Evolutionary conservation across 768 basidiomycete species (phyloP).

Genomic region (Cystofilobasidium ferigula): DNA sequence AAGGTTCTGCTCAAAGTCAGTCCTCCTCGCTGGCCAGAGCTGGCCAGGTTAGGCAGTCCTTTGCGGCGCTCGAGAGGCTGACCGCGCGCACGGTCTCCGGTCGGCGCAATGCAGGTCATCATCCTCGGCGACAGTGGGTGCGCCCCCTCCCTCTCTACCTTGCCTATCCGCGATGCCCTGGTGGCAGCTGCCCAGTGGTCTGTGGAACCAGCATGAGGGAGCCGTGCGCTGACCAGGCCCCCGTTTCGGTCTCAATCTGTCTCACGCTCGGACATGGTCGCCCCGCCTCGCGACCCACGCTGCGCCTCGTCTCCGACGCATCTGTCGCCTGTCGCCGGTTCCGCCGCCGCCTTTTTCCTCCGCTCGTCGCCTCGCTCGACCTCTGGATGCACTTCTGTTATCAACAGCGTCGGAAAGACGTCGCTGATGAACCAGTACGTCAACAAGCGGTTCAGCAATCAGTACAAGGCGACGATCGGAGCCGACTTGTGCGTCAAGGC

Average conservation of each 20-base stretch:
- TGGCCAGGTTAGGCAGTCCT: neutral
- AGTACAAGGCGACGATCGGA: slow-evolving; percentile 85
- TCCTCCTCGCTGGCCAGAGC: neutral
- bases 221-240: neutral
- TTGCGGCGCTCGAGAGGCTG: too few species aligned
- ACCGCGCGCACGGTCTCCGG: slow-evolving; percentile 61
- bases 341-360: neutral
- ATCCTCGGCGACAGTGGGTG: slow-evolving; percentile 72
- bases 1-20: slow-evolving; percentile 45
- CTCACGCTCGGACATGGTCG: neutral
- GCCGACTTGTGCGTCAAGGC: slow-evolving; percentile 24
- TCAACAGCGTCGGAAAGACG: slow-evolving; percentile 83
- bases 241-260: neutral
- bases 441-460: slow-evolving; percentile 98
- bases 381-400: neutral
- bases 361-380: slow-evolving; percentile 19
- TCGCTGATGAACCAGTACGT: slow-evolving; percentile 99
- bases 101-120: slow-evolving; percentile 62
- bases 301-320: slow-evolving; percentile 1
- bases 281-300: neutral
- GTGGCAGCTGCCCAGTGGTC: too few species aligned
- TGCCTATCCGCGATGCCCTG: too few species aligned
- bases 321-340: neutral
- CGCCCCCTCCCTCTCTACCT: neutral
- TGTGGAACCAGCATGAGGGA: too few species aligned